Percentiles rank a stretch among this genome's conserved stretches.
These are phyloP conservation scores for Nicotiana noctiflora DNA, from an alignment of 257 asterid genomes.

Conservation along the genomic window DNA sequence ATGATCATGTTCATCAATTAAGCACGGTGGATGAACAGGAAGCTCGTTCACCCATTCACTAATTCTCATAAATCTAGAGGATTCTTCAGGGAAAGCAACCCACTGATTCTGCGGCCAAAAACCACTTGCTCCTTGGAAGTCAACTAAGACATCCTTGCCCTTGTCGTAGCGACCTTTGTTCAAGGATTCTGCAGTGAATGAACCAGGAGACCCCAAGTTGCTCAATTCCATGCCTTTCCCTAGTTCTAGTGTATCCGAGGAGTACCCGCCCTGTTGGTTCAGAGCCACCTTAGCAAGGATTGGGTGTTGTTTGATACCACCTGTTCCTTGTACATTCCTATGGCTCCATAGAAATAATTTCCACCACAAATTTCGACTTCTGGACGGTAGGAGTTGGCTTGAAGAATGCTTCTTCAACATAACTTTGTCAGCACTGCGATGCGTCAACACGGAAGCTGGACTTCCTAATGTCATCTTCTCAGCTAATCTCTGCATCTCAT, in stretches of 20 bases:
- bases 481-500: conserved; percentile 42
- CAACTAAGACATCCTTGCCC: conserved; percentile 36
- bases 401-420: conserved; percentile 75
- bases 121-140: conserved; percentile 44
- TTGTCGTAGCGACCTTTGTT: conserved; percentile 19
- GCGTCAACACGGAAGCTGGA: conserved; percentile 43
- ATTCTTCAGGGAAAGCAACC: conserved; percentile 61
- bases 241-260: conserved; percentile 65
- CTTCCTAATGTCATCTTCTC: conserved; percentile 27
- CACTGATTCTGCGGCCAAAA: conserved; percentile 83
- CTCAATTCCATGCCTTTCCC: conserved; percentile 21
- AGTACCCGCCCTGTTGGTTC: conserved; percentile 66
- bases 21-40: conserved; percentile 31
- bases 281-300: conserved; percentile 20
- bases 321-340: conserved; percentile 40
- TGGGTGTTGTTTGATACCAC: conserved; percentile 20
- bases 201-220: conserved; percentile 33
- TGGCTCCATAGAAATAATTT: conserved; percentile 77
- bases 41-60: conserved; percentile 61
- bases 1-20: conserved; percentile 23
- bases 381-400: conserved; percentile 66
- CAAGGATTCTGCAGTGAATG: conserved; percentile 19
- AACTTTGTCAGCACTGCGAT: conserved; percentile 60
- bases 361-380: conserved; percentile 74
- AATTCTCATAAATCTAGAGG: conserved; percentile 44